phyloP scores from a whole-genome alignment of 768 basidiomycete species.

The Boletus sp. region DNA sequence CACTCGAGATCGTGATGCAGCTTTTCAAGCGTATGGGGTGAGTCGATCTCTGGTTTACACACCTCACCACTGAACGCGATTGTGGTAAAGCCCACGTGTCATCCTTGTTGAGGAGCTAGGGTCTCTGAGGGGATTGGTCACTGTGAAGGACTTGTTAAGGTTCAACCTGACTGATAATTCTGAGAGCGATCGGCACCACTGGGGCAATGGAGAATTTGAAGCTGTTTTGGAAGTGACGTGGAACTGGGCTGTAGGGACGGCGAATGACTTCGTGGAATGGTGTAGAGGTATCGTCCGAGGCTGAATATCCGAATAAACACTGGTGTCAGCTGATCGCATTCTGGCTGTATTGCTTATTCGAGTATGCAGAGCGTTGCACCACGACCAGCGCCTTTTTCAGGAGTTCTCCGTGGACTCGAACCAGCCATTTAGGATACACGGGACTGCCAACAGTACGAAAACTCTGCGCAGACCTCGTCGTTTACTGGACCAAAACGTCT shows the following conservation, averaged over 20 bases:
- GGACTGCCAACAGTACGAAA: no score
- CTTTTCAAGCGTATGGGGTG: conserved; percentile 98
- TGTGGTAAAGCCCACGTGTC: conserved; percentile 74
- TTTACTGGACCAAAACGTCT: no score
- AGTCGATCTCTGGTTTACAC: conserved; percentile 31
- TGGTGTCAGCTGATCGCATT: background rate
- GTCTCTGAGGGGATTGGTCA: conserved; percentile 78
- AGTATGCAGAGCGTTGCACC: background rate
- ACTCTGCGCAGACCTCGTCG: no score
- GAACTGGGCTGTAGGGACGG: conserved; percentile 46
- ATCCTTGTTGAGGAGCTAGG: conserved; percentile 92
- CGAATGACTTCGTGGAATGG: conserved; percentile 33
- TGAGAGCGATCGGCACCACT: conserved; percentile 46
- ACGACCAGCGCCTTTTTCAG: background rate
- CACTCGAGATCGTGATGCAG: conserved; percentile 96
- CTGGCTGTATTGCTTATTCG: background rate
- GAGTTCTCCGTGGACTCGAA: no score
- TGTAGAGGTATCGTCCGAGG: conserved; percentile 24
- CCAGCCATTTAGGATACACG: no score
- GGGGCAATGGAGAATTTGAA: conserved; percentile 67
- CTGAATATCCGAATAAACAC: conserved; percentile 5
- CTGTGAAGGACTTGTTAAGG: conserved; percentile 93
- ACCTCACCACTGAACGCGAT: background rate
- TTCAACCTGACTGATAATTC: conserved; percentile 68
- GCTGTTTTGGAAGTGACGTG: conserved; percentile 61